Percentiles rank a stretch among this genome's conserved stretches.
These are phyloP conservation scores for Thermothelomyces thermophilus DNA, from an alignment of 2,329 filamentous ascomycete species.

Conservation along the genomic window DNA sequence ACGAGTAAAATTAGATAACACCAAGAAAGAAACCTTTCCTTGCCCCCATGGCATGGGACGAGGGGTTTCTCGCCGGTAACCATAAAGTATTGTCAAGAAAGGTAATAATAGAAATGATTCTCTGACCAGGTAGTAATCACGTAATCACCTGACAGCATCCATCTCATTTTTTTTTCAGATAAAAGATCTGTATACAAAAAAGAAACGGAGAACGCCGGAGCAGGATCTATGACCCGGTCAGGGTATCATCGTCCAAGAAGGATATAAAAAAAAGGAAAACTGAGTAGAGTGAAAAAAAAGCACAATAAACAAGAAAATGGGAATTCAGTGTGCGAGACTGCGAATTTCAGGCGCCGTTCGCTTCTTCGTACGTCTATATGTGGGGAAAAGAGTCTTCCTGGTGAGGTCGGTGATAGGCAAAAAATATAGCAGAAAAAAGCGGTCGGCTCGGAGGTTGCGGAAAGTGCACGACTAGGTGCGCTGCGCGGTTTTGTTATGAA, in stretches of 20 bases:
- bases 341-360: no score
- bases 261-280: not conserved
- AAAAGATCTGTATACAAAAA: not conserved
- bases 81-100: no score
- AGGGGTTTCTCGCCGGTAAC: no score
- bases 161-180: not conserved
- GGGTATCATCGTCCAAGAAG: not conserved
- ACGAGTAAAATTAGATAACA: conserved; percentile 10
- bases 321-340: no score
- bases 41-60: conserved; percentile 2
- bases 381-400: no score
- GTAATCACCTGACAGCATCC: no score
- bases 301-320: no score
- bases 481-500: not conserved
- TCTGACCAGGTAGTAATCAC: no score
- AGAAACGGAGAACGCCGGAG: not conserved
- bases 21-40: not conserved
- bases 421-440: no score
- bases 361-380: no score
- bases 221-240: not conserved
- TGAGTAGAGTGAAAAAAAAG: no score
- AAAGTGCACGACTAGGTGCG: not conserved
- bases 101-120: not conserved
- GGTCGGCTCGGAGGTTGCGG: not conserved
- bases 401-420: no score